Evolutionary conservation across 2,329 filamentous ascomycete species (phyloP).

Genomic region (Fusarium staphyleae): DNA sequence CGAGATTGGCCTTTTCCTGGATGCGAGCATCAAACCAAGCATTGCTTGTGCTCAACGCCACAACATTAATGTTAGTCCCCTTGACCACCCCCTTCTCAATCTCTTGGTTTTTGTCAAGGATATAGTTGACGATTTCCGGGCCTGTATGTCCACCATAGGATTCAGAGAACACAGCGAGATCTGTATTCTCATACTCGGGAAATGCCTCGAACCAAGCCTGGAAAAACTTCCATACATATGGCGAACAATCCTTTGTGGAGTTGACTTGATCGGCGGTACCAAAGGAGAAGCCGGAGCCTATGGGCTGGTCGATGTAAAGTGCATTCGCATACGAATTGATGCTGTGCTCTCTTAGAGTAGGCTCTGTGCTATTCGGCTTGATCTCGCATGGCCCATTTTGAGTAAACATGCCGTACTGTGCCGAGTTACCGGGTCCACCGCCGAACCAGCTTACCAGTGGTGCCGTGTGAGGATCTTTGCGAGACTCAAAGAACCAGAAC

Average conservation of each 20-base stretch:
- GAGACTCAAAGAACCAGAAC: conserved; percentile 3
- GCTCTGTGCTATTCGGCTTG: neutral
- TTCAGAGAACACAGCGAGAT: neutral
- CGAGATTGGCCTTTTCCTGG: neutral
- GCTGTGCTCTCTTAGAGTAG: neutral
- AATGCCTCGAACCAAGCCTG: neutral
- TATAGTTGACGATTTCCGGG: neutral
- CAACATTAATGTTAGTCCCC: neutral
- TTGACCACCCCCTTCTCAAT: neutral
- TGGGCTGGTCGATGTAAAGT: neutral
- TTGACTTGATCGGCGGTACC: neutral
- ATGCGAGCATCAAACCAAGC: neutral
- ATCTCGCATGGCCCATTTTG: neutral
- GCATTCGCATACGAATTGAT: neutral
- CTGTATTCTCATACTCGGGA: neutral
- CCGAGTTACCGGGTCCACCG: neutral
- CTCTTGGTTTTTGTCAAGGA: neutral
- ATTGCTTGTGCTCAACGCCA: neutral
- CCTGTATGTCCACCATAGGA: neutral
- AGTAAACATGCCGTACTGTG: conserved; percentile 1
- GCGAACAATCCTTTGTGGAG: neutral
- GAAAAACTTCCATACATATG: neutral
- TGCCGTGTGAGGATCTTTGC: neutral
- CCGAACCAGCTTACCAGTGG: conserved; percentile 1
- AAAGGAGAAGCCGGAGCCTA: neutral